phyloP scores from a whole-genome alignment of 345 rosid species.

The Alliaria petiolata region DNA sequence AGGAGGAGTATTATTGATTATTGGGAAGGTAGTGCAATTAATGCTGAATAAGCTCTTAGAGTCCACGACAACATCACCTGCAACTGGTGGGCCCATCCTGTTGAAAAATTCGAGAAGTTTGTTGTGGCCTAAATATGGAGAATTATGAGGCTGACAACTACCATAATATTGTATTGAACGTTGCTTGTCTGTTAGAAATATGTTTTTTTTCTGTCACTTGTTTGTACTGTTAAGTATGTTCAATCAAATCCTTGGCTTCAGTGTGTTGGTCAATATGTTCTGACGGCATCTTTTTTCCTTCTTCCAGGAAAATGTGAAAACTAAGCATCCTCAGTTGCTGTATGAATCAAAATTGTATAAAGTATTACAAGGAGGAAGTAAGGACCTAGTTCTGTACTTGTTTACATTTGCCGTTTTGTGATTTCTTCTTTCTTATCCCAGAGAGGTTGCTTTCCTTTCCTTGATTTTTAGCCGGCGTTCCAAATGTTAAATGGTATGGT shows the following conservation, averaged over 20 bases:
- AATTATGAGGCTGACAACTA: conserved; percentile 29
- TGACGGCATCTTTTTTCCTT: conserved; percentile 9
- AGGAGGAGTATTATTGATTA: conserved; percentile 23
- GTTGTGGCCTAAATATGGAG: conserved; percentile 19
- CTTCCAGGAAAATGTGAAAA: conserved; percentile 83
- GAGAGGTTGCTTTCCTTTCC: conserved; percentile 18
- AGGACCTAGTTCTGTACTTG: conserved; percentile 15
- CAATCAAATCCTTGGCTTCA: background rate
- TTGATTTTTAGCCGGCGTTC: conserved; percentile 68
- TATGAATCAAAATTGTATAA: conserved; percentile 89
- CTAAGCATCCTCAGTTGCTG: conserved; percentile 92
- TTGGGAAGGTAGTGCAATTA: conserved; percentile 9
- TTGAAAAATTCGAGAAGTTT: conserved; percentile 12
- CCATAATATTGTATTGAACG: conserved; percentile 6
- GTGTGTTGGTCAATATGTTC: background rate
- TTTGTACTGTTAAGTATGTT: background rate
- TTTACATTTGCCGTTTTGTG: conserved; percentile 5
- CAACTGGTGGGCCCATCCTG: conserved; percentile 31
- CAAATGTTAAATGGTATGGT: conserved; percentile 80
- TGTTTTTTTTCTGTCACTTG: conserved; percentile 2
- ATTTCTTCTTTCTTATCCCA: conserved; percentile 16
- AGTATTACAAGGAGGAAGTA: conserved; percentile 97
- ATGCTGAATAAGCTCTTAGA: conserved; percentile 17
- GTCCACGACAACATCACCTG: conserved; percentile 31
- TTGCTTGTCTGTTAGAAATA: background rate